Conservation (phyloP, 106 monocot genomes). For the Dactylorhiza incarnata region DNA sequence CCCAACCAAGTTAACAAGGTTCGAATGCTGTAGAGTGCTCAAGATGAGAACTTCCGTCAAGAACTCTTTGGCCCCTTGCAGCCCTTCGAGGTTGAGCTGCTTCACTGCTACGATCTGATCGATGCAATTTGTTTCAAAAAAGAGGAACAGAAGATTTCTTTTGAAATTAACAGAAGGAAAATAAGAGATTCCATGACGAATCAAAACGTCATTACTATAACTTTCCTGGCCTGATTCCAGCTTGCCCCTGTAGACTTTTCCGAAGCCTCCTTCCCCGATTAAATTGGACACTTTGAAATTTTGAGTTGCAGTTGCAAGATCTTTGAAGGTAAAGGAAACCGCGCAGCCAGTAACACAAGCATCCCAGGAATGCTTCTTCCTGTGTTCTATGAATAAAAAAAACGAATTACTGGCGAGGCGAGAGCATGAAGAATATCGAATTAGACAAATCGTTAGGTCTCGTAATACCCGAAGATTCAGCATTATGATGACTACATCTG, state of each 20-base stretch:
- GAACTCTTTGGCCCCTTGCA: slow-evolving; percentile 78
- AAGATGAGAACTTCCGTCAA: slow-evolving; percentile 77
- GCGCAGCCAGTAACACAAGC: slow-evolving; percentile 29
- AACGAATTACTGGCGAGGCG: neutral
- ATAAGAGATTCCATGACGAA: neutral
- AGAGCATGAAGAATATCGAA: neutral
- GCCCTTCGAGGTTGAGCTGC: slow-evolving; percentile 58
- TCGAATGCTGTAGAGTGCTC: slow-evolving; percentile 47
- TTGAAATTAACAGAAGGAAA: neutral
- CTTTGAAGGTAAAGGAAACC: slow-evolving; percentile 52
- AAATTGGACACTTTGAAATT: slow-evolving; percentile 70
- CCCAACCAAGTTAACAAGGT: slow-evolving; percentile 68
- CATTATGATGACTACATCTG: slow-evolving; percentile 5
- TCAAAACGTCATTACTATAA: neutral
- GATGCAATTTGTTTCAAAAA: slow-evolving; percentile 6
- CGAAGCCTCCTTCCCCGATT: slow-evolving; percentile 89
- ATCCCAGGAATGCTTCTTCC: slow-evolving; percentile 15
- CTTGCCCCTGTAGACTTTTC: slow-evolving; percentile 74
- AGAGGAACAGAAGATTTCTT: neutral
- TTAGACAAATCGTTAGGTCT: neutral
- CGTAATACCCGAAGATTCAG: slow-evolving; percentile 15
- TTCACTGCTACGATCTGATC: slow-evolving; percentile 70
- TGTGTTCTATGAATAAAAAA: slow-evolving; percentile 11
- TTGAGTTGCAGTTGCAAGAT: slow-evolving; percentile 64
- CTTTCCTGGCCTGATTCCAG: slow-evolving; percentile 51